A percentile compares a stretch with the other conserved stretches of the same genome.
Evolutionary conservation across 2,329 filamentous ascomycete species (phyloP).

Genomic region (Venturia asperata): DNA sequence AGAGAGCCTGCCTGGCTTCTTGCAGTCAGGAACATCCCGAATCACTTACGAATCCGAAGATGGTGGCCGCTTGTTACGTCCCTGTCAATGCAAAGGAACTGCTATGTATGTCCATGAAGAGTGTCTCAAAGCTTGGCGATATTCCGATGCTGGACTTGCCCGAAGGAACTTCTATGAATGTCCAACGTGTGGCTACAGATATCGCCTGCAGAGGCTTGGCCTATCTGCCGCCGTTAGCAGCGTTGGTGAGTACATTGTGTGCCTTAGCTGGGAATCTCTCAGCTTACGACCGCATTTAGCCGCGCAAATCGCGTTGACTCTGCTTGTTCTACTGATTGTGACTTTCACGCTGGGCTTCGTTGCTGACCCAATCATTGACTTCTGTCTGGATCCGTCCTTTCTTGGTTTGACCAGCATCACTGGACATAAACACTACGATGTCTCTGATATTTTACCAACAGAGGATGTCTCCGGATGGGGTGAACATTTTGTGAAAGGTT

Average conservation of each 20-base stretch:
- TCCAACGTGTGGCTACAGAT: slow-evolving; percentile 78
- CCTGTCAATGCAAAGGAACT: slow-evolving; percentile 88
- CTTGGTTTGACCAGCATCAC: slow-evolving; percentile 32
- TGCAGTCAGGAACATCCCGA: slow-evolving; percentile 47
- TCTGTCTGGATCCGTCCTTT: slow-evolving; percentile 69
- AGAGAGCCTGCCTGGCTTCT: slow-evolving; percentile 48
- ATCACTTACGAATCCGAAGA: slow-evolving; percentile 69
- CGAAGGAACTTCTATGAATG: slow-evolving; percentile 76
- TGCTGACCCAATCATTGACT: slow-evolving; percentile 83
- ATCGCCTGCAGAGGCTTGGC: slow-evolving; percentile 67
- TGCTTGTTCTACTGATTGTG: slow-evolving; percentile 60
- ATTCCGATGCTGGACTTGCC: slow-evolving; percentile 58
- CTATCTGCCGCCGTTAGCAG: slow-evolving; percentile 59
- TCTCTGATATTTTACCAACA: slow-evolving; percentile 27
- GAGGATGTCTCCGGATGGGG: slow-evolving; percentile 56
- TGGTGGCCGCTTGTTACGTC: slow-evolving; percentile 72
- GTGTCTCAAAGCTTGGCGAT: slow-evolving; percentile 77
- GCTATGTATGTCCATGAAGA: slow-evolving; percentile 92
- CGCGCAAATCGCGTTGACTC: slow-evolving; percentile 63
- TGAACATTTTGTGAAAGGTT: slow-evolving; percentile 80
- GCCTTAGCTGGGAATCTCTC: not conserved
- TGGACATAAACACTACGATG: slow-evolving; percentile 28
- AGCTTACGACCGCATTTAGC: slow-evolving; percentile 29
- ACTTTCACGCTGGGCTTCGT: slow-evolving; percentile 84
- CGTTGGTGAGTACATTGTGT: slow-evolving; percentile 29